Percentiles rank a stretch among this genome's conserved stretches.
Evolutionary conservation across 805 yeast genomes (phyloP).

Genomic region (Komagataella populi): DNA sequence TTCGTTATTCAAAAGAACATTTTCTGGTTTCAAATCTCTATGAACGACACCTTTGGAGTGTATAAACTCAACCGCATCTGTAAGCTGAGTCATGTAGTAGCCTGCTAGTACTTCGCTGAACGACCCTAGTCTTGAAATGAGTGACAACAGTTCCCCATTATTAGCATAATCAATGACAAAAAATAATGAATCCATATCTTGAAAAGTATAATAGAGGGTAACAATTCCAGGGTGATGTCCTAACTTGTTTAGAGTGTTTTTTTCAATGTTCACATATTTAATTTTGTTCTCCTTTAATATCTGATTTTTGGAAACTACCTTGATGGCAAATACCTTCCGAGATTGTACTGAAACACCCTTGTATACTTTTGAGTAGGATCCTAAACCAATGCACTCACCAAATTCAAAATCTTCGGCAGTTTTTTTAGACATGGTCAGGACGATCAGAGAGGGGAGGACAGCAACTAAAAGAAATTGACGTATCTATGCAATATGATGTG

Average conservation of each 20-base stretch:
- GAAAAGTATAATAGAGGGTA: constrained; percentile 85
- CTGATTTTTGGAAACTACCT: constrained; percentile 82
- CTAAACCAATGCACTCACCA: constrained; percentile 85
- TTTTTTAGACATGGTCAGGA: constrained; percentile 20
- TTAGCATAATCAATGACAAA: constrained; percentile 92
- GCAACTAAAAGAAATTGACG: not conserved
- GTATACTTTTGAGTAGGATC: constrained; percentile 89
- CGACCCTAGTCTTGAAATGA: constrained; percentile 68
- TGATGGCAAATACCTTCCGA: constrained; percentile 73
- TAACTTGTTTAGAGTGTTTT: constrained; percentile 72
- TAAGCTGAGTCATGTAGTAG: constrained; percentile 73
- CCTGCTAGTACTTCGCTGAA: constrained; percentile 61
- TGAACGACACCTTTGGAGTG: constrained; percentile 86
- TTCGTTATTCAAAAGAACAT: constrained; percentile 70
- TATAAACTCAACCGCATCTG: constrained; percentile 86
- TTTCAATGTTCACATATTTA: constrained; percentile 92
- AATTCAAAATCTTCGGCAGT: constrained; percentile 80
- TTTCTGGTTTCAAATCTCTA: constrained; percentile 91
- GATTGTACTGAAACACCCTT: constrained; percentile 72
- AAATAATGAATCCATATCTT: constrained; percentile 75
- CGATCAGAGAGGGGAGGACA: not conserved
- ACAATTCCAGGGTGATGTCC: constrained; percentile 95
- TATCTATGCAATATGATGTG: not conserved
- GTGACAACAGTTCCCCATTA: constrained; percentile 81
- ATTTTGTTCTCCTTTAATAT: constrained; percentile 90